These are phyloP conservation scores for Sporothrix mexicana DNA, from an alignment of 2,329 filamentous ascomycete genomes.

Conservation along the genomic window DNA sequence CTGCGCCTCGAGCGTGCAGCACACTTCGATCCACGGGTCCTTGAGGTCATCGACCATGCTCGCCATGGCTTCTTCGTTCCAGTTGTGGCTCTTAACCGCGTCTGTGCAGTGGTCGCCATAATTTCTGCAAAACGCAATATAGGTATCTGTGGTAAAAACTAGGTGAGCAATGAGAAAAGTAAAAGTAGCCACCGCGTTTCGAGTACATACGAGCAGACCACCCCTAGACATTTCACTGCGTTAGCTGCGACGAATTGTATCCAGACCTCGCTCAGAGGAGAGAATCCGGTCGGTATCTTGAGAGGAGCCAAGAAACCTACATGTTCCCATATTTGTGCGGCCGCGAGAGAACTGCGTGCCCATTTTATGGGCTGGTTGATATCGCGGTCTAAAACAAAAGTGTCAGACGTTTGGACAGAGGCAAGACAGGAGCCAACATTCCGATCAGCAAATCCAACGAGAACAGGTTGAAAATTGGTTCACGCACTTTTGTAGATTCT, in stretches of 20 bases:
- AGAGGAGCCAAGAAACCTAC: too few relatives aligned
- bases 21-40: background rate
- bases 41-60: slow-evolving; percentile 3
- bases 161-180: too few relatives aligned
- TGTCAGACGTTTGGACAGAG: background rate
- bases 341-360: background rate
- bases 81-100: background rate
- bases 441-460: too few relatives aligned
- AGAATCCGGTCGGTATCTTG: too few relatives aligned
- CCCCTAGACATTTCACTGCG: too few relatives aligned
- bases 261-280: background rate
- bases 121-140: slow-evolving; percentile 6
- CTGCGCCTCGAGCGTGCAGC: background rate
- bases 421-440: background rate
- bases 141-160: background rate
- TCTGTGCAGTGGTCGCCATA: background rate
- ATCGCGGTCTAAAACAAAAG: background rate
- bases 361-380: background rate
- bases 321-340: background rate
- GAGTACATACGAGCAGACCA: too few relatives aligned
- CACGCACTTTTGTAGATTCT: background rate
- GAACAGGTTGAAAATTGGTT: background rate
- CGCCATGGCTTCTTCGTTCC: slow-evolving; percentile 19
- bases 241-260: too few relatives aligned
- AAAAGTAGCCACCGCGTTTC: too few relatives aligned